Base-by-base conservation (phyloP, 2,329 filamentous ascomycete species). In the Aspergillus sergii region DNA sequence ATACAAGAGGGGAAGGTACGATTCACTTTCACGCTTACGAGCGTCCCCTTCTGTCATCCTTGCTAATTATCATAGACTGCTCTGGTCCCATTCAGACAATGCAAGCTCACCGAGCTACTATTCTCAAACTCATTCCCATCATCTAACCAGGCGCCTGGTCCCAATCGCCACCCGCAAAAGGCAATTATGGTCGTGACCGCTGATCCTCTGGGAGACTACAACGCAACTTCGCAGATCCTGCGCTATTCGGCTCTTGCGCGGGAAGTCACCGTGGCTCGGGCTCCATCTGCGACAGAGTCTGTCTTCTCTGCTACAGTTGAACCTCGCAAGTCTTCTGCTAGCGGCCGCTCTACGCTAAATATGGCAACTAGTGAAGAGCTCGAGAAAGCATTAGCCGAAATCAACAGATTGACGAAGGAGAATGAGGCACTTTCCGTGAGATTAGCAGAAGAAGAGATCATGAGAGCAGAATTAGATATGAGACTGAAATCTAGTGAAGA, bases 141-240 rank as follows among this genome's bases (percentile, higher is more conserved):
- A 0, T 75, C 84, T 73, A 83, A 58, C 72, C 81, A 72, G 71
- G 71, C 43, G 80, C 84, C 62, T 74, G 64, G 61, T 26, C 70
- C 73, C 77, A 82, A 84, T 16, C 87, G 89, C 19, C 87, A 88
- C 66, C 91, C 93, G 0, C 95, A 98, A 75, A 94, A 91, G 72
- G 94, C 90, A 1, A 88, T 96, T 71, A 98, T 99, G 94, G 91
- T 99, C 61, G 94, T 98, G 19, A 97, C 94, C 0, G 95, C 94
- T 3, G 94, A 99, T 72, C 92, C 95, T 0, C 80, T 91, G 14
- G 94, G 95, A 43, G 95, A 99, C 77, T 97, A 94, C 82, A 98
- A 98, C 74, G 93, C 95, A 14, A 99, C 95, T 0, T 96, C 92
- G 6, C 95, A 98, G 74, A 98, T 99, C 65, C 83, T 99, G 1